These are phyloP conservation scores for Tuber calosporum DNA, from an alignment of 495 filamentous ascomycete genomes.

Conservation along the genomic window DNA sequence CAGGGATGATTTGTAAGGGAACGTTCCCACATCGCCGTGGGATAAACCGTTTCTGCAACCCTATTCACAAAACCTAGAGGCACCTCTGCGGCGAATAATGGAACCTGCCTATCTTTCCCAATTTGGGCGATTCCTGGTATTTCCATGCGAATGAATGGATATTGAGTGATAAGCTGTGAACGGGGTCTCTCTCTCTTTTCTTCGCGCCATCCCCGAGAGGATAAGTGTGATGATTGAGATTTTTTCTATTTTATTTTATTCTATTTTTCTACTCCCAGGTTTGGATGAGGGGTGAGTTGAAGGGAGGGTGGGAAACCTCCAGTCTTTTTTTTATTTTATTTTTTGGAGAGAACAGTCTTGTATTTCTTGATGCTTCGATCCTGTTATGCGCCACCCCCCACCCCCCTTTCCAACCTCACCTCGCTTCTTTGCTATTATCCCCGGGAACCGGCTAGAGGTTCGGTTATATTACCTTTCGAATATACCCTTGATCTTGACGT, in stretches of 20 bases:
- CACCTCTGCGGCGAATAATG: neutral
- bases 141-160: neutral
- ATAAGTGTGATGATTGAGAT: neutral
- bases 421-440: neutral
- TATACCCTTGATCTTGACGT: neutral
- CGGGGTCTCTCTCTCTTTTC: neutral
- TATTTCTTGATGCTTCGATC: neutral
- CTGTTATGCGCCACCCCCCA: neutral
- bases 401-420: neutral
- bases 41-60: neutral
- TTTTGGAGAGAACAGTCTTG: neutral
- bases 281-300: neutral
- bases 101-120: neutral
- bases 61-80: neutral
- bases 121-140: neutral
- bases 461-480: neutral
- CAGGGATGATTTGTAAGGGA: neutral
- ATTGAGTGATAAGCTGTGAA: neutral
- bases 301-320: neutral
- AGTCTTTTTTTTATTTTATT: too few species aligned
- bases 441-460: neutral
- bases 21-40: neutral
- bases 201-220: neutral
- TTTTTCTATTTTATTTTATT: neutral
- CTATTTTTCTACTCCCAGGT: neutral